Base-by-base conservation (phyloP, 441 rosid species). In the Caryocar brasiliense region DNA sequence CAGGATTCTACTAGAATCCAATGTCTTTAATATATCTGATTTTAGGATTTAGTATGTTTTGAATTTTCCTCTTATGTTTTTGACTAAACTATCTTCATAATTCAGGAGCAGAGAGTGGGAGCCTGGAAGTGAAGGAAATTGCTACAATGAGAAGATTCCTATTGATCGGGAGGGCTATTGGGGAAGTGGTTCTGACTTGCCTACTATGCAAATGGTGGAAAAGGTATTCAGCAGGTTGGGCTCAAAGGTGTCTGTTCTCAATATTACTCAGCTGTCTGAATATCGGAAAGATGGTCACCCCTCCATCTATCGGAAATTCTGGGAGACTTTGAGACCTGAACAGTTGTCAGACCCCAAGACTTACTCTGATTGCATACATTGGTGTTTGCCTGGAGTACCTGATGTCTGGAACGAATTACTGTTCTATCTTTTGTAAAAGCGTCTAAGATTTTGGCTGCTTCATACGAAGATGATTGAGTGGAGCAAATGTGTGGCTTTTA, bases 311-410 rank as follows among this genome's bases (percentile, higher is more conserved):
- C 65, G 96, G 45, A 91, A 91, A 77, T 87, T 91, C 62, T 87
- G 93, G 95, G 98, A 91, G 75, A 65, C 85, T 20, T 34, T 82
- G 39, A 81, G 66, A 50, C 59, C 85, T 1, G 66, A 75, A 43
- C 82, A 80, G 55, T 54, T 83, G 55, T 51, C 73, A 3, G 75
- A 85, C 10, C 98, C 98, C 0, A 36, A 76, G 0, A 64, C 72
- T 28, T 87, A 78, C 75, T 87, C 98, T 1, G 98, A 91, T 55
- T 91, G 96, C 75, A 87, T 68, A 42, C 98, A 91, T 35, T 85
- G 96, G 96, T 91, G 96, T 71, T 73, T 91, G 37, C 96, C 96
- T 1, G 96, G 96, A 3, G 80, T 91, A 24, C 98, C 95, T 32
- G 98, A 91, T 74, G 78, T 79, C 17, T 87, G 98, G 96, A 87